Evolutionary conservation across 805 yeast species (phyloP).

Genomic region (Yamadazyma nakazawae): DNA sequence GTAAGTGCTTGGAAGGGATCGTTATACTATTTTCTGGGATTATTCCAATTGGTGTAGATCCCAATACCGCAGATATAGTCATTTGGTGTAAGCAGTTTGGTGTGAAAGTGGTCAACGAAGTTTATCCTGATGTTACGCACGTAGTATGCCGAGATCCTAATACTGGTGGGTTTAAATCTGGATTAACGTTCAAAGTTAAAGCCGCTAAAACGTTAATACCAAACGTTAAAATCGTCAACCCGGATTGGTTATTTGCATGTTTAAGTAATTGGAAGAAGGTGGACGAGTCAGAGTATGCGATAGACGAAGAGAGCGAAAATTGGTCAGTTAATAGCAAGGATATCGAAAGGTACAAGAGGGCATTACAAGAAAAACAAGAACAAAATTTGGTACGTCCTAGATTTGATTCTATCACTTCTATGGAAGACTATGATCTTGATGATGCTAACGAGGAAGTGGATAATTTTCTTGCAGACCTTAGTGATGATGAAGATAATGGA

Average conservation of each 20-base stretch:
- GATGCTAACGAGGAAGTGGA: constrained; percentile 45
- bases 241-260: constrained; percentile 90
- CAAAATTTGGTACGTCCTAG: constrained; percentile 21
- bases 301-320: constrained; percentile 49
- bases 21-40: constrained; percentile 82
- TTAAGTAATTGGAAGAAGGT: constrained; percentile 73
- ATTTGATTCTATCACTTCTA: constrained; percentile 29
- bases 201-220: constrained; percentile 66
- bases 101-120: constrained; percentile 73
- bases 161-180: constrained; percentile 22
- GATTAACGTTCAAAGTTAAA: constrained; percentile 74
- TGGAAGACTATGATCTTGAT: constrained; percentile 37
- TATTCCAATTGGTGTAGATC: constrained; percentile 75
- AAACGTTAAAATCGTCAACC: constrained; percentile 72
- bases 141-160: constrained; percentile 77
- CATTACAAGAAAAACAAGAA: constrained; percentile 18
- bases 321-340: constrained; percentile 46
- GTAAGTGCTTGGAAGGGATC: constrained; percentile 60
- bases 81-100: constrained; percentile 93
- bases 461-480: constrained; percentile 46
- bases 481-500: constrained; percentile 22
- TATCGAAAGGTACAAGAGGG: constrained; percentile 38
- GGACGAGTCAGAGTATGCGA: constrained; percentile 55
- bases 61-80: constrained; percentile 80
- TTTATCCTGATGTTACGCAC: constrained; percentile 76